Evolutionary conservation across 1,139 yeast genomes (phyloP), one percentile per base, ranked within the genome.

Genomic region (Nematodospora anomalae): DNA sequence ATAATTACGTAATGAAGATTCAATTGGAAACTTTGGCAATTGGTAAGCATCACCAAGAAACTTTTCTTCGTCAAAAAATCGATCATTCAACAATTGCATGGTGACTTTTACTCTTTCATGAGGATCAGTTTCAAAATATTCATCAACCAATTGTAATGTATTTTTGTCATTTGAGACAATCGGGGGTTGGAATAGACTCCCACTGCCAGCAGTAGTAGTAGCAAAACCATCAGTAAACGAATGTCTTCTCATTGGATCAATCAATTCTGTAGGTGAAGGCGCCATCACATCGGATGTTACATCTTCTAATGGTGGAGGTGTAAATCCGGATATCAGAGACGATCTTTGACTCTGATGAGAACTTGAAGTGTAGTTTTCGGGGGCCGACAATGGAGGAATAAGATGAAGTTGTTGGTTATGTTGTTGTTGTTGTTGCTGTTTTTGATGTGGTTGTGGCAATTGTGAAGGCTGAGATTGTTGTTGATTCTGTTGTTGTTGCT

Each of bases 11-110:
- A 64, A 48, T 4, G 64, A 53, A 21, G 55, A 51, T 40, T 67
- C 74, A 37, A 62, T 53, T 3, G 74, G 73, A 47, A 69, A 68
- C 42, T 63, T 64, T 5, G 74, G 75, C 30, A 70, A 58, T 45
- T 65, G 72, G 46, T 53, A 57, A 27, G 60, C 53, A 31, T 63
- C 69, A 24, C 54, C 46, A 38, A 64, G 53, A 42, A 49, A 61
- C 42, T 53, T 52, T 37, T 56, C 61, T 37, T 60, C 65, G 32
- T 55, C 57, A 28, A 50, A 52, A 43, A 52, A 62, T 16, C 55
- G 46, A 28, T 56, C 58, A 31, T 56, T 50, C 18, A 62, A 43
- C 21, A 53, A 47, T 21, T 45, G 40, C 32, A 57, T 39, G 1
- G 62, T 61, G 8, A 69, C 73, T 38, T 64, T 60, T 12, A 70